Percentiles rank a stretch among this genome's conserved stretches.
Evolutionary conservation across 768 basidiomycete genomes (phyloP).

Genomic region (Sutorius australiensis): DNA sequence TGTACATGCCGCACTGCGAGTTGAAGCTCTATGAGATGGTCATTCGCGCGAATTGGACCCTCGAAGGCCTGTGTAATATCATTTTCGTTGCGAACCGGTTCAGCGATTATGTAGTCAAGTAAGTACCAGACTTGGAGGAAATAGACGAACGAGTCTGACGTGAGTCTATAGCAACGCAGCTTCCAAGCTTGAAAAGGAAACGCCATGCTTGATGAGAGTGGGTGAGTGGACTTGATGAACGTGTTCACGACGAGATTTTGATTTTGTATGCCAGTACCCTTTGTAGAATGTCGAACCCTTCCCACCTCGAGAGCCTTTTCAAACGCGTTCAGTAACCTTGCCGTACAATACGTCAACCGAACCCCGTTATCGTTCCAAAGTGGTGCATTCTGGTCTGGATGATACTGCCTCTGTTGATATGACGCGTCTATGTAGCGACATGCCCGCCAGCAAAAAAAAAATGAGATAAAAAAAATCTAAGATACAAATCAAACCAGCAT

Average conservation of each 20-base stretch:
- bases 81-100: constrained; percentile 66
- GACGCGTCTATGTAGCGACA: not conserved
- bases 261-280: constrained; percentile 38
- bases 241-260: not conserved
- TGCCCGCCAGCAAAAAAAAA: not conserved
- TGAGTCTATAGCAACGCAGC: constrained; percentile 44
- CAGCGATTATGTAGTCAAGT: constrained; percentile 67
- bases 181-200: constrained; percentile 46
- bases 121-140: constrained; percentile 15
- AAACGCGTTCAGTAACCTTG: constrained; percentile 65
- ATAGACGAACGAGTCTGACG: constrained; percentile 2
- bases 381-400: constrained; percentile 34
- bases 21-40: constrained; percentile 65
- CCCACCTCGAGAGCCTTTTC: constrained; percentile 49
- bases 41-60: constrained; percentile 58
- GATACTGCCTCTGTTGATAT: not conserved
- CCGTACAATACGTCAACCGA: constrained; percentile 48
- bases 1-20: constrained; percentile 82
- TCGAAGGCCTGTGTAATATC: constrained; percentile 41
- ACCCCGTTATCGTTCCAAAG: constrained; percentile 19
- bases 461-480: constrained; percentile 2
- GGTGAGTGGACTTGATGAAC: constrained; percentile 38
- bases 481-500: constrained; percentile 32
- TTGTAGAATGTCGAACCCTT: constrained; percentile 45
- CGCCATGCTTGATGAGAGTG: constrained; percentile 50